Conservation (phyloP, 179 eudicot genomes). For the Spinacia oleracea region DNA sequence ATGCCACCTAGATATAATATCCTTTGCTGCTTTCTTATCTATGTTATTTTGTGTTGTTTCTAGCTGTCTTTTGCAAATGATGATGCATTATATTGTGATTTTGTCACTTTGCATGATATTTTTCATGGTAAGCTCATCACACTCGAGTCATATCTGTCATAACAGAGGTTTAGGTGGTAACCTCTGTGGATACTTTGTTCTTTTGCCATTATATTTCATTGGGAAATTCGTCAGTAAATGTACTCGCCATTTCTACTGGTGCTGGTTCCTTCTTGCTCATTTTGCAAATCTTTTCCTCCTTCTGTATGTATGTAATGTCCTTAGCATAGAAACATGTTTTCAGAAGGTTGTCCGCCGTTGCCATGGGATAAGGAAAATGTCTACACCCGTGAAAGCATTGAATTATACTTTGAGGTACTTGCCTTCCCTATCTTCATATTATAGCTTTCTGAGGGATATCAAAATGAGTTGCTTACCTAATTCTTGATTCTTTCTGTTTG, state of each 20-base stretch:
- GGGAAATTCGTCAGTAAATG: background rate
- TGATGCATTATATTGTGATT: background rate
- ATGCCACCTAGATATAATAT: constrained; percentile 85
- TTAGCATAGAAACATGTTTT: constrained; percentile 81
- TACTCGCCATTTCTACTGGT: background rate
- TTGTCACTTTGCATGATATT: background rate
- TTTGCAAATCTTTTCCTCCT: background rate
- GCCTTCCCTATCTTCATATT: constrained; percentile 7
- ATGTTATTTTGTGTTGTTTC: background rate
- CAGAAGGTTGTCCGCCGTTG: constrained; percentile 69
- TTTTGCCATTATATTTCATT: background rate
- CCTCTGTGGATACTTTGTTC: background rate
- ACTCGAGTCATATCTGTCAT: background rate
- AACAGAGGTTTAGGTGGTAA: background rate
- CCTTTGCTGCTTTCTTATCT: constrained; percentile 38
- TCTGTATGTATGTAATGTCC: constrained; percentile 27
- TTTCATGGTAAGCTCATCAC: background rate
- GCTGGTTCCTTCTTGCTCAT: background rate
- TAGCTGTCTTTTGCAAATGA: background rate
- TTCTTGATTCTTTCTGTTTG: background rate
- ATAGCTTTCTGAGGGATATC: constrained; percentile 2
- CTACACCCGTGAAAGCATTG: constrained; percentile 82
- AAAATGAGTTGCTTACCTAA: background rate
- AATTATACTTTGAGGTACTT: constrained; percentile 86
- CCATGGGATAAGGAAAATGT: constrained; percentile 81